These are phyloP conservation scores for Casuarina equisetifolia DNA, from an alignment of 306 rosid genomes.

Conservation along the genomic window DNA sequence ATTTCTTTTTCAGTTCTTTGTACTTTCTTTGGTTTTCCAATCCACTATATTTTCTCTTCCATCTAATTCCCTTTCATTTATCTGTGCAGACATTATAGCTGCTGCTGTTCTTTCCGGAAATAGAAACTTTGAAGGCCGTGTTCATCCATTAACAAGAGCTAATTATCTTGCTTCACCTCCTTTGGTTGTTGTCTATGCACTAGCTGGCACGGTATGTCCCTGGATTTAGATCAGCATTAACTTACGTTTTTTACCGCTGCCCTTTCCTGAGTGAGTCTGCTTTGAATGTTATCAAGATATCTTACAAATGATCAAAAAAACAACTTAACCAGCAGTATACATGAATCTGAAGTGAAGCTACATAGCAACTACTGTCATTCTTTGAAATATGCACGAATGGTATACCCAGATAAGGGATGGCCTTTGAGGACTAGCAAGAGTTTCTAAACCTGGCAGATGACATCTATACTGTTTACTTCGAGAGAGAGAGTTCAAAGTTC, in stretches of 20 bases:
- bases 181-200: slow-evolving; percentile 47
- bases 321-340: background rate
- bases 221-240: background rate
- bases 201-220: slow-evolving; percentile 44
- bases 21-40: background rate
- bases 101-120: slow-evolving; percentile 50
- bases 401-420: background rate
- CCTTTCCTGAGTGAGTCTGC: background rate
- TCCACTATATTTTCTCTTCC: background rate
- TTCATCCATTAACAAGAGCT: slow-evolving; percentile 46
- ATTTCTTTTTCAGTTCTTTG: background rate
- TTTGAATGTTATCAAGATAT: background rate
- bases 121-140: slow-evolving; percentile 47
- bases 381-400: background rate
- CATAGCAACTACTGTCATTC: background rate
- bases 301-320: background rate
- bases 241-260: background rate
- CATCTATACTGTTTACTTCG: background rate
- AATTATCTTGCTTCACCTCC: slow-evolving; percentile 58
- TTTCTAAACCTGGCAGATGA: background rate
- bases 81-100: slow-evolving; percentile 41
- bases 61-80: background rate
- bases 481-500: background rate
- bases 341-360: background rate
- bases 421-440: background rate